Evolutionary conservation across 257 asterid genomes (phyloP).

Genomic region (Scutellaria baicalensis): DNA sequence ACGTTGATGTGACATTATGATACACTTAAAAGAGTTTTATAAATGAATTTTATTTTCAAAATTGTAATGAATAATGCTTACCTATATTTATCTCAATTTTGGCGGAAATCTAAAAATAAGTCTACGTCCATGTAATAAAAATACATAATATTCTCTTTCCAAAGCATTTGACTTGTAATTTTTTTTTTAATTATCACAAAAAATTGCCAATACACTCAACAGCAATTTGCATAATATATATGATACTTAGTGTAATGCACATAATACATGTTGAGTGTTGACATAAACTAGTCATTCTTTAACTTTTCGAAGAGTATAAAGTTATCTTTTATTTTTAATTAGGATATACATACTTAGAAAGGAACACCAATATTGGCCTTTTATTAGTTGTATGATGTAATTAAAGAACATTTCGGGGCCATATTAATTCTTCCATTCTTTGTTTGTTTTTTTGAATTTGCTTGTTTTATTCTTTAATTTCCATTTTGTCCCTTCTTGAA

Average conservation of each 20-base stretch:
- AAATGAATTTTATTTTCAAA: neutral
- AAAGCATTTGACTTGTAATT: conserved; percentile 13
- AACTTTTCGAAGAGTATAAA: neutral
- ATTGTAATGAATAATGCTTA: too few species aligned
- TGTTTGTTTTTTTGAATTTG: neutral
- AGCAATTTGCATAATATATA: conserved; percentile 1
- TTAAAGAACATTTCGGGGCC: neutral
- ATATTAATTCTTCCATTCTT: neutral
- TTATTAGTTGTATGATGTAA: neutral
- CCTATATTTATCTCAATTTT: too few species aligned
- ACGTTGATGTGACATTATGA: neutral
- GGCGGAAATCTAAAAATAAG: neutral
- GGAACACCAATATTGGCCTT: neutral
- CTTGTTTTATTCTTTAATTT: too few species aligned
- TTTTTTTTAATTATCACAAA: neutral
- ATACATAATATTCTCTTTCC: neutral
- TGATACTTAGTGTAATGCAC: neutral
- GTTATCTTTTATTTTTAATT: neutral
- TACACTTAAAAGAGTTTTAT: neutral
- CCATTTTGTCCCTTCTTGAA: neutral
- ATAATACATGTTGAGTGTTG: neutral
- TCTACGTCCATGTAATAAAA: neutral
- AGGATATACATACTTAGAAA: conserved; percentile 2
- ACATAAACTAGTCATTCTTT: neutral
- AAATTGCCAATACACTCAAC: neutral